These are phyloP conservation scores for Massarina eburnea DNA, from an alignment of 2,329 filamentous ascomycete genomes.

Conservation along the genomic window DNA sequence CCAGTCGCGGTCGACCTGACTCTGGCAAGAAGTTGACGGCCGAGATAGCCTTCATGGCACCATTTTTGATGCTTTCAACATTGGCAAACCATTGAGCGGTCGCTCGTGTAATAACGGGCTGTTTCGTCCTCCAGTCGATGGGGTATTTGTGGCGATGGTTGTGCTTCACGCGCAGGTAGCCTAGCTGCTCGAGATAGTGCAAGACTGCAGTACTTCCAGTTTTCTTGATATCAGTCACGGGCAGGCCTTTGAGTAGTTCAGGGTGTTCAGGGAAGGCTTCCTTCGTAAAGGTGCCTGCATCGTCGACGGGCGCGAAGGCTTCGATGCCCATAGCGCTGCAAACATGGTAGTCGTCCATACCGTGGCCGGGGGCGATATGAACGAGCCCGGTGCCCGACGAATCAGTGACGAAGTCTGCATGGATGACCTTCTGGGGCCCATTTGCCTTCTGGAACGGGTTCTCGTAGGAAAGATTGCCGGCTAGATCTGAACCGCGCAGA, in stretches of 20 bases:
- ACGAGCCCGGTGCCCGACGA: conserved; percentile 95
- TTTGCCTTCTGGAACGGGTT: conserved; percentile 67
- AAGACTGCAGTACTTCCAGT: conserved; percentile 62
- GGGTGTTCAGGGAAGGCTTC: conserved; percentile 75
- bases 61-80: conserved; percentile 76
- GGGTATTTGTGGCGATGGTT: conserved; percentile 88
- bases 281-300: conserved; percentile 76
- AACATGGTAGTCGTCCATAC: conserved; percentile 91
- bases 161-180: conserved; percentile 68
- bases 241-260: conserved; percentile 66
- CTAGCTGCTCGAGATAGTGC: conserved; percentile 58
- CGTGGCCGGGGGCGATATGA: conserved; percentile 90
- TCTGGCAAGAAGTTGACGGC: conserved; percentile 78
- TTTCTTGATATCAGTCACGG: conserved; percentile 68
- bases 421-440: conserved; percentile 70
- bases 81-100: conserved; percentile 99
- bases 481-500: conserved; percentile 67
- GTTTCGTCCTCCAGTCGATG: conserved; percentile 96
- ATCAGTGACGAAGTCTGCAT: conserved; percentile 85
- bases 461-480: conserved; percentile 63
- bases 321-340: conserved; percentile 70
- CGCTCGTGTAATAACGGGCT: conserved; percentile 85
- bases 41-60: conserved; percentile 69
- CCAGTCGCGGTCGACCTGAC: conserved; percentile 70
- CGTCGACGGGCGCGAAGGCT: conserved; percentile 80